Percentiles rank a stretch among this genome's conserved stretches.
These are phyloP conservation scores for Annulohypoxylon bovei DNA, from an alignment of 495 filamentous ascomycete genomes.

Conservation along the genomic window DNA sequence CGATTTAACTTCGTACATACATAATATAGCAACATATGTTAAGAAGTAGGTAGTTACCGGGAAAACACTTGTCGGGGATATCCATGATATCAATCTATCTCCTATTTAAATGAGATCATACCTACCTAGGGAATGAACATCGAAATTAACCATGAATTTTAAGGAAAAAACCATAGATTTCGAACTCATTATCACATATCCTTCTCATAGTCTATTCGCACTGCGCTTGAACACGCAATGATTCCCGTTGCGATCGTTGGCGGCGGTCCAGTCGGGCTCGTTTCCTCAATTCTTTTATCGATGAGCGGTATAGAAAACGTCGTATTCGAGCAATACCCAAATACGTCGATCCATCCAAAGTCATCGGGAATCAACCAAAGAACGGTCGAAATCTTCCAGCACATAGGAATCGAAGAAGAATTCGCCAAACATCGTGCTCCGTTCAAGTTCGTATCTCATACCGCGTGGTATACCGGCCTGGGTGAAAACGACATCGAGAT, in stretches of 20 bases:
- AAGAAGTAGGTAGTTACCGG: no score
- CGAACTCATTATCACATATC: neutral
- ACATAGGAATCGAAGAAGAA: constrained; percentile 2
- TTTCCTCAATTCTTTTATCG: constrained; percentile 5
- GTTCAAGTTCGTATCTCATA: neutral
- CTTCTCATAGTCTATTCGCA: neutral
- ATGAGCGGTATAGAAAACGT: neutral
- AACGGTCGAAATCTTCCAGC: constrained; percentile 10
- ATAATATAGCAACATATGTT: no score
- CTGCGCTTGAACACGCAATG: neutral
- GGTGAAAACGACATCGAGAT: neutral
- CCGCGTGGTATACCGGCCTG: constrained; percentile 1
- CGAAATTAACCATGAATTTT: no score
- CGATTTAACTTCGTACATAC: no score
- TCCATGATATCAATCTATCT: no score
- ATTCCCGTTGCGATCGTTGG: constrained; percentile 12
- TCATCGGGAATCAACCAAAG: neutral
- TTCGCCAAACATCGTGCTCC: constrained; percentile 3
- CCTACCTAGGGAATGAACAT: no score
- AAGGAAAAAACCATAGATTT: no score
- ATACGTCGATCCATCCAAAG: constrained; percentile 3
- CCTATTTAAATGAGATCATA: no score
- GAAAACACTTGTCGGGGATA: no score
- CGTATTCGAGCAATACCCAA: constrained; percentile 5
- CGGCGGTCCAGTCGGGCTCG: constrained; percentile 4